Conservation (phyloP, 495 filamentous ascomycete species). For the Talaromyces thailandensis region DNA sequence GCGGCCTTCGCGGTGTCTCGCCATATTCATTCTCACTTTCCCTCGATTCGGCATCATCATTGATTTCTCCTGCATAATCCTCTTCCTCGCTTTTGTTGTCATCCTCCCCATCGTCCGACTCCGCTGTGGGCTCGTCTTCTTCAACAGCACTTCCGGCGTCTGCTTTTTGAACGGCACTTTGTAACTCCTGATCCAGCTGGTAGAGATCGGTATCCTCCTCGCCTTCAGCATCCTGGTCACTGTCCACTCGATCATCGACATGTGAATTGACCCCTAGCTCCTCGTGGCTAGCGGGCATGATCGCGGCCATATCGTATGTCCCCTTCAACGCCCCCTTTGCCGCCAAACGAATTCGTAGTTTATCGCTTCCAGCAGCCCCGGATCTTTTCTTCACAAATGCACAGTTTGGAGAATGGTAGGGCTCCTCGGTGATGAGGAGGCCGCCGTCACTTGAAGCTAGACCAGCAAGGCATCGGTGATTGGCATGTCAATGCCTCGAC, state of each 20-base stretch:
- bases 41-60: conserved; percentile 28
- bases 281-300: conserved; percentile 33
- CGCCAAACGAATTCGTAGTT: conserved; percentile 19
- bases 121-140: conserved; percentile 24
- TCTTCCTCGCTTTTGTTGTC: conserved; percentile 16
- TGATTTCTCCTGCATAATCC: conserved; percentile 20
- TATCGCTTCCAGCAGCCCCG: neutral
- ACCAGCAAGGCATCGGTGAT: conserved; percentile 6
- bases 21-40: conserved; percentile 37
- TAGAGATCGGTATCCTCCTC: conserved; percentile 41
- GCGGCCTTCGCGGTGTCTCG: conserved; percentile 17
- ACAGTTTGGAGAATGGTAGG: neutral
- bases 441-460: conserved; percentile 5
- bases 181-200: conserved; percentile 35
- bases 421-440: conserved; percentile 6
- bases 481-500: neutral
- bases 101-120: conserved; percentile 21
- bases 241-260: conserved; percentile 28
- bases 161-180: conserved; percentile 46
- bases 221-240: conserved; percentile 45
- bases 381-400: neutral
- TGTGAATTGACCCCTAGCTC: conserved; percentile 26
- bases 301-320: conserved; percentile 36
- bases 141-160: conserved; percentile 42
- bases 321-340: conserved; percentile 14